Evolutionary conservation across 306 rosid species (phyloP), one percentile per base, ranked within the genome.

Genomic region (Gynostemma pentaphyllum): DNA sequence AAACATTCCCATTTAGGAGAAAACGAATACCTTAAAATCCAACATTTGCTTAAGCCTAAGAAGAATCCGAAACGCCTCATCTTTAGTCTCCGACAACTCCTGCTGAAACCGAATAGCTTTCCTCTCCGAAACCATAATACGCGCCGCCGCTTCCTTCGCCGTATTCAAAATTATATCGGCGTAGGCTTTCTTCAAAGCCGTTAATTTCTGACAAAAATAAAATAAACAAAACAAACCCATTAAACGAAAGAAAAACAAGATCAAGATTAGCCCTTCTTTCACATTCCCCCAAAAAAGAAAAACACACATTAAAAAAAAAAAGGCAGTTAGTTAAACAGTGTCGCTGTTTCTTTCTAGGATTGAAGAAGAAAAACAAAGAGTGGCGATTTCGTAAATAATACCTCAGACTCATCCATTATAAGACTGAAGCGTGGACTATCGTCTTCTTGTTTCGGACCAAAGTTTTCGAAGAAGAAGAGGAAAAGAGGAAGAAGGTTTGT

Each of bases 181-280:
- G 48, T 88, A 88, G 0, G 90, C 96, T 80, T 80, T 88, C 86
- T 88, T 85, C 79, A 85, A 73, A 12, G 94, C 90, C 75, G 78
- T 79, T 82, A 85, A 71, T 79, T 88, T 88, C 96, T 88, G 81
- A 60, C n/a, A n/a, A n/a, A n/a, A n/a, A n/a, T n/a, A n/a, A n/a
- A n/a, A n/a, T n/a, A 66, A 63, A 53, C n/a, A 68, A 65, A n/a
- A 23, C 7, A 36, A 51, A 22, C 42, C 68, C 68, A 64, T 64
- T 64, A 45, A 29, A 45, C 54, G 46, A 27, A 45, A 45, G 19
- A 27, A 7, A 42, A 76, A 55, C 9, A 73, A 64, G 67, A 71
- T 51, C 68, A 45, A 64, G 50, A 45, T 23, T 29, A 61, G 1
- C 49, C 49, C 23, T 22, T 5, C 14, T 23, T 3, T 37, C 66